Conservation (phyloP, 495 filamentous ascomycete genomes). For the Penicillium argentinense region DNA sequence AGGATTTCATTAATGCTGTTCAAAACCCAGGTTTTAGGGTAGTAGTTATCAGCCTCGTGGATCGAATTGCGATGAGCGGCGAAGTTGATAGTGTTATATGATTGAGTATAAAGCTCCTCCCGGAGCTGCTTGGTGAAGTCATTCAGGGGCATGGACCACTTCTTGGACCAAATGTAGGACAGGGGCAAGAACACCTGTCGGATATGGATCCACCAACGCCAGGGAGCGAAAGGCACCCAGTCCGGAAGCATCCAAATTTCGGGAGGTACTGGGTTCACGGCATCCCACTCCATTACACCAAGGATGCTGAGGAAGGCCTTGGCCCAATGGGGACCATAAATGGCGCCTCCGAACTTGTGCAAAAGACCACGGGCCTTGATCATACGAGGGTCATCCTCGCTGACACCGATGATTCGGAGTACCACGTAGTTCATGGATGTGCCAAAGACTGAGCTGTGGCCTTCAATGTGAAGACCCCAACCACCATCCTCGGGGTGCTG, state of each 20-base stretch:
- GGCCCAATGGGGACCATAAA: slow-evolving; percentile 87
- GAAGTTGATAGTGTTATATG: slow-evolving; percentile 78
- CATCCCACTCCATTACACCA: slow-evolving; percentile 83
- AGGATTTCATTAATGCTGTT: slow-evolving; percentile 73
- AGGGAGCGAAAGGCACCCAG: slow-evolving; percentile 91
- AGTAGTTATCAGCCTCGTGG: slow-evolving; percentile 78
- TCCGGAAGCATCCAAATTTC: slow-evolving; percentile 93
- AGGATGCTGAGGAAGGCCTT: slow-evolving; percentile 90
- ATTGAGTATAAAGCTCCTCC: slow-evolving; percentile 80
- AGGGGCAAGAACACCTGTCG: slow-evolving; percentile 90
- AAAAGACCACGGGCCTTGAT: slow-evolving; percentile 81
- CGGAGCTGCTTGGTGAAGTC: slow-evolving; percentile 70
- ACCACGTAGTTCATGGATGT: slow-evolving; percentile 87
- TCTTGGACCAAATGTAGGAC: slow-evolving; percentile 83
- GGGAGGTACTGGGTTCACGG: slow-evolving; percentile 89
- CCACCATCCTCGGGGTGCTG: slow-evolving; percentile 88
- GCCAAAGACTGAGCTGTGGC: slow-evolving; percentile 88
- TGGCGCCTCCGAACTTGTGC: slow-evolving; percentile 82
- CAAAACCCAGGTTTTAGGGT: slow-evolving; percentile 84
- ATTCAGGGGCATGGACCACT: slow-evolving; percentile 69
- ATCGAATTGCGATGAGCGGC: slow-evolving; percentile 78
- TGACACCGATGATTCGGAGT: slow-evolving; percentile 83
- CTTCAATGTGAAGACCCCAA: slow-evolving; percentile 96
- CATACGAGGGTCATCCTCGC: slow-evolving; percentile 81
- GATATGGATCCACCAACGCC: slow-evolving; percentile 99